Conservation (phyloP, 176 grass and related monocot species). For the Zizania latifolia region DNA sequence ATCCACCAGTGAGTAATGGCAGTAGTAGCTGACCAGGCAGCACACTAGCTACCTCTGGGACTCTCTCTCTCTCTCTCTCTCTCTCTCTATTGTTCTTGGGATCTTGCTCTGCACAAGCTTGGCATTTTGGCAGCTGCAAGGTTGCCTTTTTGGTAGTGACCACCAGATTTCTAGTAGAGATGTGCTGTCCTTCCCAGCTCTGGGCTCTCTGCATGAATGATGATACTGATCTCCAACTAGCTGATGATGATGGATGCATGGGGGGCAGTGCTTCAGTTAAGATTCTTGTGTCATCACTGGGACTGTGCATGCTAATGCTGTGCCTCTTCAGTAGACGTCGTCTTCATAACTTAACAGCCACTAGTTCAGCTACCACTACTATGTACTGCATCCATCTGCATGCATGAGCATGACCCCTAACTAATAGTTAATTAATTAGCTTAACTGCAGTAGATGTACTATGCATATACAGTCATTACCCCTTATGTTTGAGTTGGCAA, state of each 20-base stretch:
- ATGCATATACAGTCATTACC: neutral
- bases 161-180: slow-evolving; percentile 38
- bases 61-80: neutral
- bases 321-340: neutral
- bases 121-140: slow-evolving; percentile 42
- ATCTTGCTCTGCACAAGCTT: slow-evolving; percentile 30
- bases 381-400: neutral
- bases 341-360: slow-evolving; percentile 9
- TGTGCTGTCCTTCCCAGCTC: slow-evolving; percentile 15
- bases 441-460: neutral
- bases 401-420: neutral
- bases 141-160: slow-evolving; percentile 51
- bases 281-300: slow-evolving; percentile 37
- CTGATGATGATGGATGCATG: slow-evolving; percentile 1
- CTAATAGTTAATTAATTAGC: neutral
- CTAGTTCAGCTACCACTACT: neutral
- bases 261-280: slow-evolving; percentile 37
- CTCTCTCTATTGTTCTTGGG: slow-evolving; percentile 34
- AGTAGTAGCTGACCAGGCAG: neutral
- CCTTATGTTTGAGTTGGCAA: neutral
- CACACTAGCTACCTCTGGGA: neutral
- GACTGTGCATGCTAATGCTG: slow-evolving; percentile 13
- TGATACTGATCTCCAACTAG: neutral
- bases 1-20: slow-evolving; percentile 22
- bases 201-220: neutral